These are phyloP conservation scores for Corinectria fuckeliana DNA, from an alignment of 2,329 filamentous ascomycete species.

Conservation along the genomic window DNA sequence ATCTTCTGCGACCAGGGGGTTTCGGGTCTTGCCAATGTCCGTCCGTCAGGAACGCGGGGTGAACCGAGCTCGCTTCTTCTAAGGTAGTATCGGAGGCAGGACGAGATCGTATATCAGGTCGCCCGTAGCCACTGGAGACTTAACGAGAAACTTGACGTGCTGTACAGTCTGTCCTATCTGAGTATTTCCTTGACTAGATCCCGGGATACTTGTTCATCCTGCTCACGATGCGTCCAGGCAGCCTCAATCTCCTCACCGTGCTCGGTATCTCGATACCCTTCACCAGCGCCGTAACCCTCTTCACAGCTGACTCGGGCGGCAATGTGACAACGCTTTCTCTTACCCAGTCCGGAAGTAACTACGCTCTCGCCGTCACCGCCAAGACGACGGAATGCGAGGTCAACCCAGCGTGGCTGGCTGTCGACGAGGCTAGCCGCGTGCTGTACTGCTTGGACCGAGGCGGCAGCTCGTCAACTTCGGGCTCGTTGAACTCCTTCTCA, in stretches of 20 bases:
- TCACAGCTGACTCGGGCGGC: constrained; percentile 31
- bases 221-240: background rate
- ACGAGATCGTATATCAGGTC: background rate
- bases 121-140: background rate
- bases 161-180: too few relatives aligned
- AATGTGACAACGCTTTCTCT: constrained; percentile 29
- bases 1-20: background rate
- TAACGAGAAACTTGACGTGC: background rate
- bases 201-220: background rate
- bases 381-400: constrained; percentile 22
- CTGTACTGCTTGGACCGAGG: constrained; percentile 35
- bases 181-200: too few relatives aligned
- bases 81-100: background rate
- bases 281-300: constrained; percentile 26
- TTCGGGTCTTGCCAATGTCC: background rate
- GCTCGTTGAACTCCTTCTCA: constrained; percentile 32
- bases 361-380: constrained; percentile 14
- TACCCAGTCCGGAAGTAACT: background rate
- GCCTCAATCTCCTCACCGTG: constrained; percentile 5
- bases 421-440: constrained; percentile 22
- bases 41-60: background rate
- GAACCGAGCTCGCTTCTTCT: background rate
- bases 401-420: constrained; percentile 28
- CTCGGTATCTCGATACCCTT: constrained; percentile 11
- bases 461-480: constrained; percentile 5